Evolutionary conservation across 2,329 filamentous ascomycete genomes (phyloP).

Genomic region (Microdochium nivale): DNA sequence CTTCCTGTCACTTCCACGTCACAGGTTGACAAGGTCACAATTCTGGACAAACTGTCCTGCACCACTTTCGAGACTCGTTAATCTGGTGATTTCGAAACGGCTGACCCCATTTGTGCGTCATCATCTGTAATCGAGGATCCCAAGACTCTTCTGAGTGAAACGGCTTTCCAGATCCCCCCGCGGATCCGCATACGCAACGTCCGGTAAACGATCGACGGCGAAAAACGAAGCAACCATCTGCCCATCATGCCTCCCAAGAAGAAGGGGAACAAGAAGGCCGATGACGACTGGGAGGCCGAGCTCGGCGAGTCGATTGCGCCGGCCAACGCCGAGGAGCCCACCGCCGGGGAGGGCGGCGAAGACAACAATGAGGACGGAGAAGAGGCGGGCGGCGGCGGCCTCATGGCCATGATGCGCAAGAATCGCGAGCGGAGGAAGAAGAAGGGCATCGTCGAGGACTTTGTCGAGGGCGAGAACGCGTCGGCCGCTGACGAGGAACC

Average conservation of each 20-base stretch:
- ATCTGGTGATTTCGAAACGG: neutral
- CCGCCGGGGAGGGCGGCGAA: slow-evolving; percentile 40
- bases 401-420: slow-evolving; percentile 75
- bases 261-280: slow-evolving; percentile 75
- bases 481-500: slow-evolving; percentile 30
- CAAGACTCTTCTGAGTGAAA: neutral
- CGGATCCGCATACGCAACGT: neutral
- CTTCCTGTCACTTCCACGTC: neutral
- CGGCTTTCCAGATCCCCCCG: neutral
- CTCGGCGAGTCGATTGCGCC: slow-evolving; percentile 71
- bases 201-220: neutral
- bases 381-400: slow-evolving; percentile 50
- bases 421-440: slow-evolving; percentile 84
- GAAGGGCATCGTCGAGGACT: slow-evolving; percentile 70
- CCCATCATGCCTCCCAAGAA: slow-evolving; percentile 83
- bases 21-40: neutral
- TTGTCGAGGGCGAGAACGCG: slow-evolving; percentile 59
- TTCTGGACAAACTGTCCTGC: neutral
- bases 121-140: too few relatives aligned
- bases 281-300: slow-evolving; percentile 93
- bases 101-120: too few relatives aligned
- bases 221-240: slow-evolving; percentile 7
- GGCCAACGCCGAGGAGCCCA: slow-evolving; percentile 38
- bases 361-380: slow-evolving; percentile 44
- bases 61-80: neutral